These are phyloP conservation scores for Fusarium denticulatum DNA, from an alignment of 2,329 filamentous ascomycete genomes.

Conservation along the genomic window DNA sequence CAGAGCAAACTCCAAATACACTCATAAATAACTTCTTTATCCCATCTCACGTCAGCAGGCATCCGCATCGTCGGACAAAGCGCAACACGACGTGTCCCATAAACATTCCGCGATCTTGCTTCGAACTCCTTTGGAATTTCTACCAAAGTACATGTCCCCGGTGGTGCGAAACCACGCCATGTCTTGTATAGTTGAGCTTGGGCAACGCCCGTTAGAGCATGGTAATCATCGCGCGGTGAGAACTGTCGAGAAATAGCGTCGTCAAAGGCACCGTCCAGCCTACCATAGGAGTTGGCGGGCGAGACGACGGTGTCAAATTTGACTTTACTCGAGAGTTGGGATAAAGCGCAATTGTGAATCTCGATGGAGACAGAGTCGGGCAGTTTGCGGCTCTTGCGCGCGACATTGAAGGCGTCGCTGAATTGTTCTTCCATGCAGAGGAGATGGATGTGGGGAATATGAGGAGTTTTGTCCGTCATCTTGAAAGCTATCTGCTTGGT, in stretches of 20 bases:
- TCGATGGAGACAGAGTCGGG: slow-evolving; percentile 45
- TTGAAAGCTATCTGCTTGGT: no score
- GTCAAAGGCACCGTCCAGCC: slow-evolving; percentile 65
- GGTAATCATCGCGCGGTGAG: slow-evolving; percentile 56
- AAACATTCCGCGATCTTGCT: slow-evolving; percentile 48
- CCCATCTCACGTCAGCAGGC: slow-evolving; percentile 57
- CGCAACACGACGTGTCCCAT: slow-evolving; percentile 56
- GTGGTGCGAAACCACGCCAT: slow-evolving; percentile 61
- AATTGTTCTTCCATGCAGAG: slow-evolving; percentile 31
- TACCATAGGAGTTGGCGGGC: slow-evolving; percentile 64
- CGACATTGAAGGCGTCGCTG: slow-evolving; percentile 15
- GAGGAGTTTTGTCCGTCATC: no score
- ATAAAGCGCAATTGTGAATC: slow-evolving; percentile 53
- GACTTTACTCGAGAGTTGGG: slow-evolving; percentile 47
- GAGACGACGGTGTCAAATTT: slow-evolving; percentile 62
- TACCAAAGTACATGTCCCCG: slow-evolving; percentile 60
- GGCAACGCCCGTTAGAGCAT: slow-evolving; percentile 57
- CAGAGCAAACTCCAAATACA: slow-evolving; percentile 63
- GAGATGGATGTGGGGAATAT: slow-evolving; percentile 25
- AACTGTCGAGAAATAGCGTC: slow-evolving; percentile 62
- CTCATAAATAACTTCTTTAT: slow-evolving; percentile 63
- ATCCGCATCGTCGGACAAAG: slow-evolving; percentile 65
- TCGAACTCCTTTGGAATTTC: slow-evolving; percentile 53
- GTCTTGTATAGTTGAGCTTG: slow-evolving; percentile 57
- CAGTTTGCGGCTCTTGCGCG: slow-evolving; percentile 37